Base-by-base conservation (phyloP, 768 basidiomycete genomes). In the Mycena galericulata region DNA sequence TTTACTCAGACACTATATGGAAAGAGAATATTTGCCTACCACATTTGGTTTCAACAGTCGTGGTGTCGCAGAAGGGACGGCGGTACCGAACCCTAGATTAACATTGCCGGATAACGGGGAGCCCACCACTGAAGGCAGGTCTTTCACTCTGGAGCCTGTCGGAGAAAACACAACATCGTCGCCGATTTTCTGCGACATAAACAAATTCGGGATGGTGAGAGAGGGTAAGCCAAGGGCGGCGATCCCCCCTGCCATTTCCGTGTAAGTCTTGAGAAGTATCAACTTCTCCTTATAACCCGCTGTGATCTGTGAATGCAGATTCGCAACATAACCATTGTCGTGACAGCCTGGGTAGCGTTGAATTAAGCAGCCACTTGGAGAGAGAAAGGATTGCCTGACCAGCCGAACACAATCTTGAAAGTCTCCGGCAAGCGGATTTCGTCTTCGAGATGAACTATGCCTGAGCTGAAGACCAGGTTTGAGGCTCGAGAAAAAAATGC, bases 241-340 rank as follows among this genome's bases (percentile, higher is more conserved):
- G 69, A 92, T 87, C 68, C 89, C 90, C 40, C 81, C 77, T 22
- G 90, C 91, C 74, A 90, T 83, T 18, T 90, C 88, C 36, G 82
- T 76, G 77, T 92, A 91, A 68, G 89, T 85, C 79, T 84, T 87
- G 53, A 92, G 82, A 49, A 92, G 83, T 62, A 89, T 82, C 64
- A 92, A 80, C 79, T 91, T 93, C 65, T 88, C 80, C 71, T 85
- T 86, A 72, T 84, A 87, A 30, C 91, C 90, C 29, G 87, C 85
- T 36, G 91, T 91, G 57, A 90, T 87, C 61, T 89, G 85, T 29
- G 89, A 88, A 49, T 87, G 85, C 57, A 93, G 83, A 60, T 83
- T 85, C n/a, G 88, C 85, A 50, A 87, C 84, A 80, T 93, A 92
- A 69, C 92, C 91, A 79, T 90, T 90, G 79, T 92, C 91, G 76